Percentiles rank a stretch among this genome's conserved stretches.
phyloP scores from a whole-genome alignment of 306 rosid species.

The Cicer bijugum region DNA sequence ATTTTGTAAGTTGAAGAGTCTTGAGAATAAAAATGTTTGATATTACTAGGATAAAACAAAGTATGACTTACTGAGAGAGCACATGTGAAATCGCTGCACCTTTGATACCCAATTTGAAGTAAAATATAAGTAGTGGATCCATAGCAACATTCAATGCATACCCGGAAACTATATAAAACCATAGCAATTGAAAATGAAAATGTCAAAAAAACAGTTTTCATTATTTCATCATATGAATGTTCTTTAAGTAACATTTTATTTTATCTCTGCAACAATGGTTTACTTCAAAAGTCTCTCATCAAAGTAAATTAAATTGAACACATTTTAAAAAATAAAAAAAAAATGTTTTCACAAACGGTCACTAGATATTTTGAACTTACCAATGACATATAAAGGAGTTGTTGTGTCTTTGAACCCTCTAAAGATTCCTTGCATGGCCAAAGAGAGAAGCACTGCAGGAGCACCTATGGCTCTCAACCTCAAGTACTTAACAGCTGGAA shows the following conservation, averaged over 20 bases:
- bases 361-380: conserved; percentile 51
- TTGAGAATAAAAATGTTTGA: not conserved
- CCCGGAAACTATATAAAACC: conserved; percentile 61
- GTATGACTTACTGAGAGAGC: conserved; percentile 82
- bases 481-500: conserved; percentile 77
- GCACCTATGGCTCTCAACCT: conserved; percentile 85
- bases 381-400: conserved; percentile 88
- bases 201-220: no score
- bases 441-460: conserved; percentile 97
- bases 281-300: no score
- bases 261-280: no score
- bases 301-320: no score
- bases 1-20: conserved; percentile 24
- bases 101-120: conserved; percentile 69
- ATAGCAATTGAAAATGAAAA: conserved; percentile 12
- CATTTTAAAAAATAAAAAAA: no score
- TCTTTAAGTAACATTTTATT: no score
- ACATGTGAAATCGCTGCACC: conserved; percentile 99
- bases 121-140: conserved; percentile 86
- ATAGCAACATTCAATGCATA: conserved; percentile 66
- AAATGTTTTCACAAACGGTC: no score
- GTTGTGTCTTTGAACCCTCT: conserved; percentile 95
- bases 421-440: conserved; percentile 98
- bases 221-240: no score
- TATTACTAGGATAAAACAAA: not conserved